Evolutionary conservation across 768 basidiomycete genomes (phyloP).

Genomic region (Lactarius akahatsu): DNA sequence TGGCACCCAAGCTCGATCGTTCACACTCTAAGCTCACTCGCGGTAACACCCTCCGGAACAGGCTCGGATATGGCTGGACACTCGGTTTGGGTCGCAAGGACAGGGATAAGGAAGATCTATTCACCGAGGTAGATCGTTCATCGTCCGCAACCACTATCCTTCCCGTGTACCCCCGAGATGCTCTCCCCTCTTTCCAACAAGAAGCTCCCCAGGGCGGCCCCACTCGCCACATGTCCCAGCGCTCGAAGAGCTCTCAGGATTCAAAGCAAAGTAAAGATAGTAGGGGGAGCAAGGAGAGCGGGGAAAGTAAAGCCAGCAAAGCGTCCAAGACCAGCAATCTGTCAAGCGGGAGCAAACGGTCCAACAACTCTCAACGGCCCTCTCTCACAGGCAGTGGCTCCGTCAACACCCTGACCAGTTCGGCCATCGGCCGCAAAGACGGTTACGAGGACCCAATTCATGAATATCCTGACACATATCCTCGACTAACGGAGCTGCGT

Average conservation of each 20-base stretch:
- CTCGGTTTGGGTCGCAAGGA: slow-evolving; percentile 27
- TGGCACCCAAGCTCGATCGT: slow-evolving; percentile 29
- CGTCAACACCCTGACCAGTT: slow-evolving; percentile 31
- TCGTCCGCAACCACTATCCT: slow-evolving; percentile 27
- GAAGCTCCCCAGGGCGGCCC: slow-evolving; percentile 12
- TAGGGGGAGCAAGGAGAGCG: neutral
- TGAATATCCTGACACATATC: slow-evolving; percentile 29
- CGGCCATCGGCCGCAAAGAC: slow-evolving; percentile 31
- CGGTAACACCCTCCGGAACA: slow-evolving; percentile 14
- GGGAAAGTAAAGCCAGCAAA: slow-evolving; percentile 11
- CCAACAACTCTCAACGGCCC: slow-evolving; percentile 25
- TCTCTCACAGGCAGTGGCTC: slow-evolving; percentile 27
- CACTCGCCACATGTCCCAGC: slow-evolving; percentile 26
- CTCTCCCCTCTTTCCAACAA: slow-evolving; percentile 9
- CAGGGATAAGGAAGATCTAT: slow-evolving; percentile 27
- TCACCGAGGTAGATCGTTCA: slow-evolving; percentile 21
- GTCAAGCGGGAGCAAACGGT: slow-evolving; percentile 24
- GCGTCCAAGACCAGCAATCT: slow-evolving; percentile 23
- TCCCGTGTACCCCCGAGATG: slow-evolving; percentile 28
- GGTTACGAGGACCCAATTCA: slow-evolving; percentile 30
- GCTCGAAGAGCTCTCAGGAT: slow-evolving; percentile 23
- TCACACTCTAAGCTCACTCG: slow-evolving; percentile 28
- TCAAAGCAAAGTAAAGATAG: slow-evolving; percentile 20
- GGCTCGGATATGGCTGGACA: slow-evolving; percentile 30
- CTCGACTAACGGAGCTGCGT: slow-evolving; percentile 26